phyloP scores from a whole-genome alignment of 2,329 filamentous ascomycete genomes.

The Alternaria arbusti region DNA sequence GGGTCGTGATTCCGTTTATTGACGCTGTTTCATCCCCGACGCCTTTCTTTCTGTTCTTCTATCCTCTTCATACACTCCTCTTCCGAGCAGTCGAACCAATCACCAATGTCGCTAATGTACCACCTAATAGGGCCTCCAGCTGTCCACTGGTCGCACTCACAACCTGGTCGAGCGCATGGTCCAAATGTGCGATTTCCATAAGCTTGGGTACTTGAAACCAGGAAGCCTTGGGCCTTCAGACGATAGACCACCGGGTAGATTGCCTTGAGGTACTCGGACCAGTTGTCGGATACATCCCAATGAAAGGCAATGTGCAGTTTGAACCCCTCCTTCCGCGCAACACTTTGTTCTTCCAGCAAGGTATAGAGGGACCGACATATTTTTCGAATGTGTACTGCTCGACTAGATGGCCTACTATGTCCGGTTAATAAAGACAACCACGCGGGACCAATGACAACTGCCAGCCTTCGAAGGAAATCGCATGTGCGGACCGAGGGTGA shows the following conservation, averaged over 20 bases:
- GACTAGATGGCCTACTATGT: background rate
- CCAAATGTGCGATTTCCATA: too few species aligned
- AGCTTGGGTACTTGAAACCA: background rate
- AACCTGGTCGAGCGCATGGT: too few species aligned
- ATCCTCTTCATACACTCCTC: background rate
- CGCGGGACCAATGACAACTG: background rate
- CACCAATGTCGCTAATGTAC: accelerated
- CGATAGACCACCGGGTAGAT: background rate
- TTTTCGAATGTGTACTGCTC: background rate
- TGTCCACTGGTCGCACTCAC: too few species aligned
- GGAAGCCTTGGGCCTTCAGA: background rate
- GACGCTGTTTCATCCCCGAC: background rate
- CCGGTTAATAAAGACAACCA: too few species aligned
- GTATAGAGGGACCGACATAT: background rate
- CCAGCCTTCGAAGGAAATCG: background rate
- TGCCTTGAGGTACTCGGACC: background rate
- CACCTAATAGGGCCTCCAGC: too few species aligned
- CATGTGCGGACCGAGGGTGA: background rate
- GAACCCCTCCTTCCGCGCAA: background rate
- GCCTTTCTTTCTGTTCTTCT: background rate
- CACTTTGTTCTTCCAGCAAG: background rate
- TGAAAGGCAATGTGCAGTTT: background rate
- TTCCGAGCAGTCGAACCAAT: background rate
- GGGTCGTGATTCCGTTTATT: accelerated
- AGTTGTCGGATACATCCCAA: accelerated